Conservation (phyloP, 2,329 filamentous ascomycete genomes). For the Grosmannia serpens region DNA sequence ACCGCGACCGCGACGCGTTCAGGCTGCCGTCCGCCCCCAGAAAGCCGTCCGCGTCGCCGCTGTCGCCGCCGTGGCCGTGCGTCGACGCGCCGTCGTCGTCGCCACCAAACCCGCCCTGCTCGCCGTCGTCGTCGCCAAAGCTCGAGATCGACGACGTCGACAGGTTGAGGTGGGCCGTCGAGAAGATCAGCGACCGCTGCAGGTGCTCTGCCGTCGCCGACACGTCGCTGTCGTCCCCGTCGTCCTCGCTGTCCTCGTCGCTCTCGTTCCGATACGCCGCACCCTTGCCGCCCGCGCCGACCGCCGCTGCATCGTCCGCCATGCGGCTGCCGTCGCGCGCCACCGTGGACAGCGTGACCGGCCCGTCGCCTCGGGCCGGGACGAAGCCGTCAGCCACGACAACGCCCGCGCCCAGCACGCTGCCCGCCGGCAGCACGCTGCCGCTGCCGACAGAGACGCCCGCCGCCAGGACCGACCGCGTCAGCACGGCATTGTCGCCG, state of each 20-base stretch:
- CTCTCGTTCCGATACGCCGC: conserved; percentile 24
- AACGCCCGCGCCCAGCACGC: conserved; percentile 70
- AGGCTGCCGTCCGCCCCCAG: conserved; percentile 32
- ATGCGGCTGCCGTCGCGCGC: conserved; percentile 25
- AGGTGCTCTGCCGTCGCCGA: conserved; percentile 34
- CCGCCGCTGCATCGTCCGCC: conserved; percentile 29
- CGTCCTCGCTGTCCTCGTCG: conserved; percentile 31
- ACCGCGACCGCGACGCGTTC: conserved; percentile 49
- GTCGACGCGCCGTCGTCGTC: conserved; percentile 13
- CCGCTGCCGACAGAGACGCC: conserved; percentile 59
- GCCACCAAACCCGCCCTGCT: conserved; percentile 4
- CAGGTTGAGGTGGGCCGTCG: conserved; percentile 38
- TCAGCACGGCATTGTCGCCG: conserved; percentile 60
- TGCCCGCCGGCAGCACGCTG: conserved; percentile 58
- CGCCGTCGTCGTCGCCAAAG: conserved; percentile 34
- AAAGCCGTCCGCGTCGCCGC: neutral
- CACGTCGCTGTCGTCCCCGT: conserved; percentile 27
- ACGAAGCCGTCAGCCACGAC: conserved; percentile 49
- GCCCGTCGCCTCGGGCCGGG: conserved; percentile 24
- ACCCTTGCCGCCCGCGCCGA: conserved; percentile 40
- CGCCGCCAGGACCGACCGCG: conserved; percentile 65
- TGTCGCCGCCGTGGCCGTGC: neutral
- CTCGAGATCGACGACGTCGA: conserved; percentile 46
- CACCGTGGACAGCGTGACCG: conserved; percentile 26
- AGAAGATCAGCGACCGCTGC: conserved; percentile 46